Conservation (phyloP, 2,329 filamentous ascomycete species). For the Aureobasidium zeae region DNA sequence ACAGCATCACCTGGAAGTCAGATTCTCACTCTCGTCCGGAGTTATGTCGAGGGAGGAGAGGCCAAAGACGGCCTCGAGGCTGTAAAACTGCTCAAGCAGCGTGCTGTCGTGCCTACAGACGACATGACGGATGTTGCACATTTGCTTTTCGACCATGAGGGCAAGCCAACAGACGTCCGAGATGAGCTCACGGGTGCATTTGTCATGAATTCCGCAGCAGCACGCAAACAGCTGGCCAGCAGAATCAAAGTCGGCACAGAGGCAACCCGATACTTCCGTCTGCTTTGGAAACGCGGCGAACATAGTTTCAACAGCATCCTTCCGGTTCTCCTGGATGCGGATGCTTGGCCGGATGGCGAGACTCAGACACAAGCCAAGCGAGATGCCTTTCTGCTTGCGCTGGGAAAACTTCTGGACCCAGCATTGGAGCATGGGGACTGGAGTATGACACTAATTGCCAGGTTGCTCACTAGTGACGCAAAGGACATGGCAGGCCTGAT, state of each 20-base stretch:
- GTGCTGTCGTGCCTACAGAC: conserved; percentile 27
- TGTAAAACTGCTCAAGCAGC: conserved; percentile 23
- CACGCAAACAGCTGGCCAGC: conserved; percentile 33
- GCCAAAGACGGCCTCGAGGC: conserved; percentile 35
- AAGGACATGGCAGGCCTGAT: conserved; percentile 56
- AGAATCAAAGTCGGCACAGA: conserved; percentile 12
- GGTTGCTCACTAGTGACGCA: conserved; percentile 46
- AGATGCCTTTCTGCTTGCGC: conserved; percentile 64
- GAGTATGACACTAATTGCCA: conserved; percentile 51
- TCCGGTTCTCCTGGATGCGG: conserved; percentile 34
- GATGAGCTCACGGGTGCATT: conserved; percentile 32
- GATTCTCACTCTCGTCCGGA: conserved; percentile 3
- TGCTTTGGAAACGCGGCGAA: conserved; percentile 37
- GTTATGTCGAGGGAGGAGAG: conserved; percentile 24
- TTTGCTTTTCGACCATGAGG: conserved; percentile 34
- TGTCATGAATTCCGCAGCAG: conserved; percentile 23
- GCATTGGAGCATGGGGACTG: conserved; percentile 63
- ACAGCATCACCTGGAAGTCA: not conserved
- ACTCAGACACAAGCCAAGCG: conserved; percentile 38
- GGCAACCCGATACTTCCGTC: conserved; percentile 28
- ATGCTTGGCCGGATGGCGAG: conserved; percentile 34
- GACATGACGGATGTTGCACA: conserved; percentile 34
- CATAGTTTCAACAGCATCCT: conserved; percentile 38
- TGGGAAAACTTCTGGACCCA: conserved; percentile 84
- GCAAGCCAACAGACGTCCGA: conserved; percentile 23